Evolutionary conservation across 2,329 filamentous ascomycete genomes (phyloP).

Genomic region (Cladosporium sp.): DNA sequence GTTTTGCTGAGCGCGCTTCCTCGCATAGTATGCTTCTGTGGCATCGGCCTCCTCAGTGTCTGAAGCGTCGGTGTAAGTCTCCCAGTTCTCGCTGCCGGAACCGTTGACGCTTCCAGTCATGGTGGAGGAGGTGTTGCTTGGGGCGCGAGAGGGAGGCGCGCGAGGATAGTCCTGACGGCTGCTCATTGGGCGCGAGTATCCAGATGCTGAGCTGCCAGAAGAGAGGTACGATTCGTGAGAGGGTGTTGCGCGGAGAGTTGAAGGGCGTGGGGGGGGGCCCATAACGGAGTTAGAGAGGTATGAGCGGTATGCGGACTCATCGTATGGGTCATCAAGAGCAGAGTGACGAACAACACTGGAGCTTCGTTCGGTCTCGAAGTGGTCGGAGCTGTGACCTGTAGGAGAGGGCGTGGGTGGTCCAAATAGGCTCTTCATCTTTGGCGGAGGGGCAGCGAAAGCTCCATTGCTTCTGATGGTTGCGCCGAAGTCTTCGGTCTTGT

Average conservation of each 20-base stretch:
- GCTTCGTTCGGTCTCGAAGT: slow-evolving; percentile 44
- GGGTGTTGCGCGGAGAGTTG: slow-evolving; percentile 12
- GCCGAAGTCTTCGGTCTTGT: slow-evolving; percentile 40
- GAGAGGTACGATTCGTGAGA: slow-evolving; percentile 17
- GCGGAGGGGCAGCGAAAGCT: slow-evolving; percentile 61
- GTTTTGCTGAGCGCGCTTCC: slow-evolving; percentile 30
- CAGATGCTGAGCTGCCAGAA: slow-evolving; percentile 13
- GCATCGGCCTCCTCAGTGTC: slow-evolving; percentile 54
- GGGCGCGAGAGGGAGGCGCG: slow-evolving; percentile 29
- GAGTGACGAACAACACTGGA: slow-evolving; percentile 56
- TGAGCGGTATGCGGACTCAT: slow-evolving; percentile 48
- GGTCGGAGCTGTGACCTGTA: slow-evolving; percentile 28
- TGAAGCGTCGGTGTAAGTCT: slow-evolving; percentile 74
- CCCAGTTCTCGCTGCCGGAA: slow-evolving; percentile 90
- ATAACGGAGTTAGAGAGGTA: slow-evolving; percentile 27
- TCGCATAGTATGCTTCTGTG: slow-evolving; percentile 74
- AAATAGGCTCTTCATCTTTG: slow-evolving; percentile 85
- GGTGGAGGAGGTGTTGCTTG: slow-evolving; percentile 31
- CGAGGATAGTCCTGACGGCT: slow-evolving; percentile 24
- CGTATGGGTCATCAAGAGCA: slow-evolving; percentile 78
- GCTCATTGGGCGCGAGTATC: slow-evolving; percentile 24
- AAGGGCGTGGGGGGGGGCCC: slow-evolving; percentile 18
- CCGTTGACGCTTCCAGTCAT: slow-evolving; percentile 27
- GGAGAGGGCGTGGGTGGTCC: slow-evolving; percentile 47
- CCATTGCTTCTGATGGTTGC: slow-evolving; percentile 29